Conservation (phyloP, 371 early-diverging fungal genomes). For the Mucor racemosus region DNA sequence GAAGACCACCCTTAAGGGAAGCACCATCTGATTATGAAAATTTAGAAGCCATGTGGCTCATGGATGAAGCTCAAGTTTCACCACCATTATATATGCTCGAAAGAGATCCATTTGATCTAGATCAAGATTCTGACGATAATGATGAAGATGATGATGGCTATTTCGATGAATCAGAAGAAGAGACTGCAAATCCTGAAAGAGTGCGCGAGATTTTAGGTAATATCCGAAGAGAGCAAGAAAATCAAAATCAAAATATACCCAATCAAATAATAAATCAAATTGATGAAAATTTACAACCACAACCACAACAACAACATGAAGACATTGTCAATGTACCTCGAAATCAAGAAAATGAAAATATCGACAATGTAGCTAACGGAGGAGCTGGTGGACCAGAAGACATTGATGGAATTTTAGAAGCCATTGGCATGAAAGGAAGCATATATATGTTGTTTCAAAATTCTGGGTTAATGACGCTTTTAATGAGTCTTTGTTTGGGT, state of each 20-base stretch:
- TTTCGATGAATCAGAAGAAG: slow-evolving; percentile 2
- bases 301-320: background rate
- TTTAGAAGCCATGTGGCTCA: slow-evolving; percentile 19
- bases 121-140: slow-evolving; percentile 46
- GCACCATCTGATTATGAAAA: slow-evolving; percentile 23
- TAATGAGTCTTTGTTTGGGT: slow-evolving; percentile 72
- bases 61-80: slow-evolving; percentile 3
- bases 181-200: background rate
- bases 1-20: background rate
- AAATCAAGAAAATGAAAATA: background rate
- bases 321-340: background rate
- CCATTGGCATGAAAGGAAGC: slow-evolving; percentile 87
- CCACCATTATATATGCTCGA: background rate
- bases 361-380: background rate
- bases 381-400: slow-evolving; percentile 36
- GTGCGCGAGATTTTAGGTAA: background rate
- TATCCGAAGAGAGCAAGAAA: background rate
- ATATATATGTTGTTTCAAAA: slow-evolving; percentile 76
- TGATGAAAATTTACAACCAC: background rate
- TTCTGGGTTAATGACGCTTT: slow-evolving; percentile 71
- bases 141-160: background rate
- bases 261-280: no score
- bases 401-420: slow-evolving; percentile 80
- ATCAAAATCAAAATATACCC: background rate
- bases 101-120: slow-evolving; percentile 1